phyloP scores from a whole-genome alignment of 1,284 basidiomycete species.

The Prillingera fragicola region DNA sequence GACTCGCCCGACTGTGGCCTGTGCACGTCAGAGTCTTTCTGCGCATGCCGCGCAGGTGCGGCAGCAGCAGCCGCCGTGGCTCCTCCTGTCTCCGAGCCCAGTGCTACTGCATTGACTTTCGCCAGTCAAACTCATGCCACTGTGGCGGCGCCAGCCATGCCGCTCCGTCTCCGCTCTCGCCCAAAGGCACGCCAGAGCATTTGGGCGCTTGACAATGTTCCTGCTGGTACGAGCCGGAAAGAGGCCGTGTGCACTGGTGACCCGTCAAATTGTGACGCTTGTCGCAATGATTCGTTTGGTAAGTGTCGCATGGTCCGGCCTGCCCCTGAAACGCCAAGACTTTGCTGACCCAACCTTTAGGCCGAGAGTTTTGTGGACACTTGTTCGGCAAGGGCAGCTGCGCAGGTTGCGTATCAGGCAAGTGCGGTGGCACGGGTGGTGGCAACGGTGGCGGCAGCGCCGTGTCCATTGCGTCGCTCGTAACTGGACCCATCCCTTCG shows the following conservation, averaged over 20 bases:
- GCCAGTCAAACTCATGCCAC: constrained; percentile 1
- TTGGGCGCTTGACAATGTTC: constrained; percentile 30
- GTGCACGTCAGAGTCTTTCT: constrained; percentile 40
- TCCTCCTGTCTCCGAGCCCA: neutral
- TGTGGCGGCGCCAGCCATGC: constrained; percentile 11
- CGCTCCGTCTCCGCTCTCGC: constrained; percentile 14
- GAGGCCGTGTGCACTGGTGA: constrained; percentile 47
- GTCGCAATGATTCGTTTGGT: constrained; percentile 46
- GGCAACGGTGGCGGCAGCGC: constrained; percentile 1
- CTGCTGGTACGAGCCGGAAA: constrained; percentile 9
- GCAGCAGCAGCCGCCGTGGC: constrained; percentile 2
- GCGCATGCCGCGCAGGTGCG: constrained; percentile 32
- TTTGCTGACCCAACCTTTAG: constrained; percentile 37
- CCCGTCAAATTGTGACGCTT: constrained; percentile 47
- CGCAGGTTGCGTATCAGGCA: constrained; percentile 5
- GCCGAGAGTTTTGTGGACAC: constrained; percentile 78
- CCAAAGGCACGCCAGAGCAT: constrained; percentile 18
- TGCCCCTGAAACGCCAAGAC: neutral
- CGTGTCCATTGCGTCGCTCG: constrained; percentile 1
- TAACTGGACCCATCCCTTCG: constrained; percentile 6
- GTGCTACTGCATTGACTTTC: neutral
- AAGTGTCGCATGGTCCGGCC: constrained; percentile 16
- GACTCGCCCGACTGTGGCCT: constrained; percentile 30
- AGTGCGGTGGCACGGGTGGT: neutral
- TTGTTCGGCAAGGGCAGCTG: constrained; percentile 48